Conservation (phyloP, 176 grass and related monocot genomes). For the Avena insularis region DNA sequence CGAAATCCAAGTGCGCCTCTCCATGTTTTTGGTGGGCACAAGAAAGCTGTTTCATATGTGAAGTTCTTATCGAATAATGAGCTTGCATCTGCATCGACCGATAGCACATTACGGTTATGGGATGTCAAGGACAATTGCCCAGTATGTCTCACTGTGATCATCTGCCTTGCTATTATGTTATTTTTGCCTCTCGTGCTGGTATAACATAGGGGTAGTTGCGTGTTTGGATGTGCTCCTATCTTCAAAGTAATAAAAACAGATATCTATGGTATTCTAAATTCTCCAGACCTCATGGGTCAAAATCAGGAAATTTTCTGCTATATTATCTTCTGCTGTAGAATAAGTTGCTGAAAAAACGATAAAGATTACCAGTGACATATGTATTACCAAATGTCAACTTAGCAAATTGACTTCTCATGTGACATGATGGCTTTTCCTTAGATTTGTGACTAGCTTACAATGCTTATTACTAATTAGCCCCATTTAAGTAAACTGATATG, state of each 20-base stretch:
- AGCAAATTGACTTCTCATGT: constrained; percentile 1
- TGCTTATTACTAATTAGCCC: not conserved
- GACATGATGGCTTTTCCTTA: not conserved
- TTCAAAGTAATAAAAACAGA: not conserved
- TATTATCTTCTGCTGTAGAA: constrained; percentile 21
- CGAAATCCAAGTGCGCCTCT: constrained; percentile 80
- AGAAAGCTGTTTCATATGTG: constrained; percentile 98
- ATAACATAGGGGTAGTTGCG: not conserved
- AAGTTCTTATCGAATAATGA: constrained; percentile 95
- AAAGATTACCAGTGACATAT: not conserved
- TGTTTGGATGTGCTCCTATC: not conserved
- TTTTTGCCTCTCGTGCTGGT: not conserved
- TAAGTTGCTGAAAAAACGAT: not conserved
- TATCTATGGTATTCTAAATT: not conserved
- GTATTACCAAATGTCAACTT: constrained; percentile 22
- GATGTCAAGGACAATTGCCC: constrained; percentile 93
- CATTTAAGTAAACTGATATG: not conserved
- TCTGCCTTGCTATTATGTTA: constrained; percentile 11
- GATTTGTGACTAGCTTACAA: not conserved
- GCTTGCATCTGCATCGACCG: constrained; percentile 96
- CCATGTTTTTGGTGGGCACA: constrained; percentile 86
- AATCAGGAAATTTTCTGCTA: not conserved
- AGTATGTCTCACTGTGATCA: constrained; percentile 60
- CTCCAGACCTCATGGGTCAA: not conserved
- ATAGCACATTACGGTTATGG: constrained; percentile 96